Base-by-base conservation (phyloP, 2,329 filamentous ascomycete species). In the Aureobasidium sp. region DNA sequence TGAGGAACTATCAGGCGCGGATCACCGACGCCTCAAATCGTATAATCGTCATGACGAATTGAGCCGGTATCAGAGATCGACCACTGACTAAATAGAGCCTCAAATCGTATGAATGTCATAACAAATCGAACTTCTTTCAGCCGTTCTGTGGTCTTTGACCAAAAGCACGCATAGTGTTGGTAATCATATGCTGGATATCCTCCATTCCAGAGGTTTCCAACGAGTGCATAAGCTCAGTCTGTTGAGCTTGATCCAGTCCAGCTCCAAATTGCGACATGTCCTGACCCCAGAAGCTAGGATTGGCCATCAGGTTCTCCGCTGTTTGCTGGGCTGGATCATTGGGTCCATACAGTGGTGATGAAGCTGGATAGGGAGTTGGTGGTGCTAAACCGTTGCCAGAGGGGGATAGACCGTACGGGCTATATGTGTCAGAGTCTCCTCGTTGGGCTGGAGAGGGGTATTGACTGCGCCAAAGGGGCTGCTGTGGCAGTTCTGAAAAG, bases 171-270 rank as follows among this genome's bases (percentile, higher is more conserved):
- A 47, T 54, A 10, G 70, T 71, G 21, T 58, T 61, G 27, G 65
- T 65, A 37, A 75, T 74, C 68, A 74, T 73, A 64, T 64, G 69
- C 63, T 74, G 70, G 41, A 75, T 73, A 60, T 72, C 70, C 41
- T 70, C 69, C 70, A 74, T 73, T 9, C 72, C 72, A n/a, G 70
- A 67, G 16, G 70, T 73, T 63, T 74, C 72, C 13, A 75, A 64
- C 2, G 62, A 66, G n/a, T 70, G 71, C 68, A 74, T 70, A 34
- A 74, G 65, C 59, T 75, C 72, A 44, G 70, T 66, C 58, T 74
- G 72, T 61, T 75, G 72, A 41, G 66, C 65, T 36, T 70, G 66
- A 4, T 65, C 71, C 42, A 75, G 58, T 8, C 71, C 72, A 25
- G 67, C 66, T n/a, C 71, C 71, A 55, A 70, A 73, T 21, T 59